Evolutionary conservation across 148 eudicot genomes (phyloP).

Genomic region (Vaccinium myrtillus): DNA sequence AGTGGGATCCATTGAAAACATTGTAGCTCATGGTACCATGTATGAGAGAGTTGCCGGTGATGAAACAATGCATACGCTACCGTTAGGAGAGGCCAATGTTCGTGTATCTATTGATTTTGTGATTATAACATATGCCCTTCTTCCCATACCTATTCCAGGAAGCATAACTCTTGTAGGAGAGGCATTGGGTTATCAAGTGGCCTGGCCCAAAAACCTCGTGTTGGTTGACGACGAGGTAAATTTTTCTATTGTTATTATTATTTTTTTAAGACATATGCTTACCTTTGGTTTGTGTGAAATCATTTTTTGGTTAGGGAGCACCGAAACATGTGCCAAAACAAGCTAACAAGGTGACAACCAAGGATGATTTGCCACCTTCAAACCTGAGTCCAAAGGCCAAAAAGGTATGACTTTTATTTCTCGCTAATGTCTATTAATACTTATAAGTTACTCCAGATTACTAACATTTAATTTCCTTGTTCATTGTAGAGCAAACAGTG

Average conservation of each 20-base stretch:
- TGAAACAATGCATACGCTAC: background rate
- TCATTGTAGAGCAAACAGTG: background rate
- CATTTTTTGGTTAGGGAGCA: background rate
- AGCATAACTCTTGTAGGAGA: background rate
- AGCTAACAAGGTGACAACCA: background rate
- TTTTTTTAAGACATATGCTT: background rate
- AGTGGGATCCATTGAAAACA: background rate
- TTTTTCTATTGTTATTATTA: too few species aligned
- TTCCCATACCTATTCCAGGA: background rate
- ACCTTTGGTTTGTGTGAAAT: too few species aligned
- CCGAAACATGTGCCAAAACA: too few species aligned
- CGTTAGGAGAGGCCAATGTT: too few species aligned
- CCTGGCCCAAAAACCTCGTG: background rate
- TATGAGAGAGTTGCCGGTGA: background rate
- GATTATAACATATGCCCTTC: background rate
- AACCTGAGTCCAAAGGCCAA: background rate
- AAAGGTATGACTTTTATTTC: background rate
- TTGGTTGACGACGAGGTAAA: background rate
- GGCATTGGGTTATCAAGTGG: background rate
- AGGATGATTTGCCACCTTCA: background rate
- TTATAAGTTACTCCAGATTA: too few species aligned
- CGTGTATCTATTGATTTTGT: background rate
- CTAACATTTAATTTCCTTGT: too few species aligned
- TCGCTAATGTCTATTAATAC: too few species aligned
- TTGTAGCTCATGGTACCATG: background rate